Conservation (phyloP, 1,139 yeast genomes). For the Eremothecium coryli region DNA sequence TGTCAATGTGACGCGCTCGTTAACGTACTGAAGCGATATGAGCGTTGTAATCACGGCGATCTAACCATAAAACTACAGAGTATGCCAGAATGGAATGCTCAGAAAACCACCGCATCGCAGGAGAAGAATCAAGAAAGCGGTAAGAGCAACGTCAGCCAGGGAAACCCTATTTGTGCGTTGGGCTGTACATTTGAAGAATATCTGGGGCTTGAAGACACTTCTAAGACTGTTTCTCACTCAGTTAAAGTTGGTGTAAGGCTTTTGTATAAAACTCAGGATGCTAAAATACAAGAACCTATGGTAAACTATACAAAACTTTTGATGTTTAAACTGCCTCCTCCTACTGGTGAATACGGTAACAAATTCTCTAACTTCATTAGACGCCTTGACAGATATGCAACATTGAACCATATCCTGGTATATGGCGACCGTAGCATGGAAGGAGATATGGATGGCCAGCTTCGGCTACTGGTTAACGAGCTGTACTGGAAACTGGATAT, state of each 20-base stretch:
- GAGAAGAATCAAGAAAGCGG: neutral
- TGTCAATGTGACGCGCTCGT: slow-evolving; percentile 26
- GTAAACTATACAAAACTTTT: slow-evolving; percentile 20
- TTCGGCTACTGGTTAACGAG: slow-evolving; percentile 25
- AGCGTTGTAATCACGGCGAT: slow-evolving; percentile 22
- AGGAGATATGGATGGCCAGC: slow-evolving; percentile 12
- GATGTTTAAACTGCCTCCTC: slow-evolving; percentile 25
- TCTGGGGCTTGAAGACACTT: slow-evolving; percentile 11
- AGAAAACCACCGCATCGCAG: slow-evolving; percentile 2
- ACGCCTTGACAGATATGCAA: slow-evolving; percentile 27
- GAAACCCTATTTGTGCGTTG: slow-evolving; percentile 23
- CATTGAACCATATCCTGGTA: slow-evolving; percentile 21
- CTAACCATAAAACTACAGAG: slow-evolving; percentile 24
- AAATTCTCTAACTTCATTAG: slow-evolving; percentile 26
- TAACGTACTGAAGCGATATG: slow-evolving; percentile 26
- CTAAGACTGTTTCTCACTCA: slow-evolving; percentile 24
- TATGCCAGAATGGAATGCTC: slow-evolving; percentile 23
- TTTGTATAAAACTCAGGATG: slow-evolving; percentile 25
- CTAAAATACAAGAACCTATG: slow-evolving; percentile 26
- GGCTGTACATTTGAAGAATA: slow-evolving; percentile 26
- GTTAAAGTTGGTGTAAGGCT: slow-evolving; percentile 27
- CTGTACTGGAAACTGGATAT: slow-evolving; percentile 28
- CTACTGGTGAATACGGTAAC: slow-evolving; percentile 24
- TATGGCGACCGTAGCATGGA: slow-evolving; percentile 13
- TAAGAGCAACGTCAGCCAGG: slow-evolving; percentile 8